Evolutionary conservation across 2,329 filamentous ascomycete genomes (phyloP), one percentile per base, ranked within the genome.

Genomic region (Myriangium duriaei): DNA sequence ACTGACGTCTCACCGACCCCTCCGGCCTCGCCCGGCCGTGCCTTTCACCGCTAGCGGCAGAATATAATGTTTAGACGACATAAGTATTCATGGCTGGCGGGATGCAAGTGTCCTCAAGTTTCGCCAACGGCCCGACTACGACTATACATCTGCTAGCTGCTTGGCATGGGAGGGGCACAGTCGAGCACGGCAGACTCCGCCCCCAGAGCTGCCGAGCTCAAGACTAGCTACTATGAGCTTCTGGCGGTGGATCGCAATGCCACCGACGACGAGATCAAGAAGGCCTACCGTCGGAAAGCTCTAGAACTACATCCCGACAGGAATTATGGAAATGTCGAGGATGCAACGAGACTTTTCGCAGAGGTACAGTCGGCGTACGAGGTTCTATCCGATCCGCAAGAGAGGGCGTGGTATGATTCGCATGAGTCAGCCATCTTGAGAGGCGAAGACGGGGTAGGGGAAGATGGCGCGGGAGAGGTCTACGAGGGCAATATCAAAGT

Each of bases 381-480:
- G 58, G 76, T 98, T n/a, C 72, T 98, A 1, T 93, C 87, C 2
- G 91, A 98, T 57, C 78, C 86, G 9, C 88, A 98, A 56, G 91
- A 98, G 58, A 76, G 91, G 49, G 81, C 87, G 19, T 98, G 91
- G 91, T 98, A 98, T 63, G 88, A 98, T 61, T 86, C 86, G 2
- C 91, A 98, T 55, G 79, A 85, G 43, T 79, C 86, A 49, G 77
- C 81, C 35, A 92, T 96, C 44, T 64, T 96, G 45, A 72, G 73
- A 18, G 80, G 79, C 28, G 69, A 73, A 41, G 73, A 76, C 38
- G 65, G 65, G 19, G 64, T 59, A 16, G 59, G 42, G 47, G 59
- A 56, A 26, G 62, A 60, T 13, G 60, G 62, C 32, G 68, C 67
- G 24, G 36, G 30, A 17, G 29, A 39, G 17, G 66, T 73, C 39